Conservation (phyloP, 2,329 filamentous ascomycete species). For the Fusarium sp. region DNA sequence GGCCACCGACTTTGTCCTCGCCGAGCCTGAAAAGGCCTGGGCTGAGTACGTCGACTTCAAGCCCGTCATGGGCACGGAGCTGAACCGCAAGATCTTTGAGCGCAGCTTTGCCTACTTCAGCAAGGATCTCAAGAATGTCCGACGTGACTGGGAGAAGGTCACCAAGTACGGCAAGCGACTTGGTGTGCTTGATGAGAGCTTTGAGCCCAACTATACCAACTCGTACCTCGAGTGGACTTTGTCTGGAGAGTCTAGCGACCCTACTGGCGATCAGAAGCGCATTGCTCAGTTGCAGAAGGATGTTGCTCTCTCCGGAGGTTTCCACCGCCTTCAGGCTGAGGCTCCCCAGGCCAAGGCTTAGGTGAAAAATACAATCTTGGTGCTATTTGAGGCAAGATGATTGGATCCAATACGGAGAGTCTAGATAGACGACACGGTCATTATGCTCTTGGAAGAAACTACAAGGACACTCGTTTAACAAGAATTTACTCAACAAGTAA, state of each 20-base stretch:
- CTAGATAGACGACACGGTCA: conserved; percentile 22
- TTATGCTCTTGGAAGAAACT: conserved; percentile 20
- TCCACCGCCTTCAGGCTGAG: conserved; percentile 60
- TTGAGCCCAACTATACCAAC: conserved; percentile 81
- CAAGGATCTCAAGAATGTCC: conserved; percentile 78
- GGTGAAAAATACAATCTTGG: background rate
- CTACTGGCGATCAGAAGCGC: conserved; percentile 78
- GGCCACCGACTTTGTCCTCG: conserved; percentile 78
- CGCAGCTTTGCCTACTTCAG: conserved; percentile 83
- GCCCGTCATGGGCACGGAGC: conserved; percentile 73
- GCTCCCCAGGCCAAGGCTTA: conserved; percentile 38
- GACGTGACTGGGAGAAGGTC: conserved; percentile 81
- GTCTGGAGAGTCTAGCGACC: conserved; percentile 73
- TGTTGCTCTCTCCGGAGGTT: conserved; percentile 74
- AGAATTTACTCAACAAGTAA: conserved; percentile 13
- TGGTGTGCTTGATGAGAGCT: conserved; percentile 72
- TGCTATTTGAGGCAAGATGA: background rate
- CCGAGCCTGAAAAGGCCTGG: conserved; percentile 72
- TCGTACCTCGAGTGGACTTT: conserved; percentile 75
- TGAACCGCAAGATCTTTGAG: conserved; percentile 85
- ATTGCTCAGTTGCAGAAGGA: conserved; percentile 77
- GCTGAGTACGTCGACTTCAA: conserved; percentile 78
- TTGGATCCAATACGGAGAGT: conserved; percentile 17
- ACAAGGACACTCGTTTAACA: conserved; percentile 24
- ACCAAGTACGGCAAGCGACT: conserved; percentile 81